Percentiles rank a stretch among this genome's conserved stretches.
Evolutionary conservation across 768 basidiomycete genomes (phyloP).

Genomic region (Collybia sp.): DNA sequence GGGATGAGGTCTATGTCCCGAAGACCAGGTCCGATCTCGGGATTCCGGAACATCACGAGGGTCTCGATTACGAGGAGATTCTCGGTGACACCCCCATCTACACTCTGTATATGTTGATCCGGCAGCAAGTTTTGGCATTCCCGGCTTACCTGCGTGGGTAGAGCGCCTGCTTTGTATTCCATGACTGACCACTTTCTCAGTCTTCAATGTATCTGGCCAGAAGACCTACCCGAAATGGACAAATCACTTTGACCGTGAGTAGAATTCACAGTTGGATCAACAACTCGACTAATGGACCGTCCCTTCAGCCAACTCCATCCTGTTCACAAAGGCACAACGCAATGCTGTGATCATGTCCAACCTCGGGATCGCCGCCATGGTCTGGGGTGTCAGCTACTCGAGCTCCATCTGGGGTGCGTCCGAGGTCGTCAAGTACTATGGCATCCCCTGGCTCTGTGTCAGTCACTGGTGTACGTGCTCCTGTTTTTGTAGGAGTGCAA

Average conservation of each 20-base stretch:
- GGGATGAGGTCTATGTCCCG: conserved; percentile 56
- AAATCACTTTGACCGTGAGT: conserved; percentile 55
- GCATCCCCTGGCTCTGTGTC: conserved; percentile 46
- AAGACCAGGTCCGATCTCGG: conserved; percentile 55
- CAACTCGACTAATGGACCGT: background rate
- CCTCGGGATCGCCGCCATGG: conserved; percentile 42
- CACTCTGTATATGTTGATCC: conserved; percentile 49
- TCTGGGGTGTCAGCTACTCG: conserved; percentile 28
- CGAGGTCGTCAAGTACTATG: conserved; percentile 40
- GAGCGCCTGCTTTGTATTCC: background rate
- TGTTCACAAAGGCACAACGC: conserved; percentile 43
- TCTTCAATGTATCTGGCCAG: conserved; percentile 52
- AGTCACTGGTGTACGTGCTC: conserved; percentile 43
- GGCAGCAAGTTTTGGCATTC: conserved; percentile 54
- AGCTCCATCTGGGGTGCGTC: conserved; percentile 27
- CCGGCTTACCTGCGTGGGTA: conserved; percentile 55
- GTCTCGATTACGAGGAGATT: conserved; percentile 48
- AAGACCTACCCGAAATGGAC: conserved; percentile 47
- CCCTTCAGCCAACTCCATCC: conserved; percentile 38
- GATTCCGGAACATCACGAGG: conserved; percentile 31
- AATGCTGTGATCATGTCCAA: conserved; percentile 49
- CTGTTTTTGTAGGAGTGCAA: background rate
- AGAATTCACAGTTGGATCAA: background rate
- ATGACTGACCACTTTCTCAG: conserved; percentile 22
- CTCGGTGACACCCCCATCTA: conserved; percentile 59